These are phyloP conservation scores for Naegleria lovaniensis DNA, from an alignment of 208 protist genomes.

Conservation along the genomic window DNA sequence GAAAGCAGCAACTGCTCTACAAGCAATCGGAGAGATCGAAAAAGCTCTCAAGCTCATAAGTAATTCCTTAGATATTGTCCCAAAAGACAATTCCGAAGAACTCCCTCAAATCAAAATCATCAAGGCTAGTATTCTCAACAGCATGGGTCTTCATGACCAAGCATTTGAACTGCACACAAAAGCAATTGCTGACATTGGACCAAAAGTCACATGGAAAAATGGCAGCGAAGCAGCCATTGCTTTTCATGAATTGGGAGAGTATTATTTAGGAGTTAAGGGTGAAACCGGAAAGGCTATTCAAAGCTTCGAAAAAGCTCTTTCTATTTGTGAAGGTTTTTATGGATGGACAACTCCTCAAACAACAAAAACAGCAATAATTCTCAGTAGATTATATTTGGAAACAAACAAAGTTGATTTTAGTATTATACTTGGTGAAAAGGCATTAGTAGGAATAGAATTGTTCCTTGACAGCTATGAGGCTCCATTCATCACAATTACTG, in stretches of 20 bases:
- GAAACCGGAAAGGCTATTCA: not conserved
- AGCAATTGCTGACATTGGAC: not conserved
- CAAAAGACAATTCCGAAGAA: not conserved
- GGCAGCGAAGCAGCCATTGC: not conserved
- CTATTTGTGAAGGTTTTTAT: slow-evolving; percentile 10
- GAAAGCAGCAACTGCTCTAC: not conserved
- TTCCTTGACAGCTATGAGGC: not conserved
- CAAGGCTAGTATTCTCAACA: not conserved
- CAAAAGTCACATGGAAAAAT: slow-evolving; percentile 2
- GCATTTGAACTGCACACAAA: not conserved
- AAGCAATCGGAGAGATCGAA: not conserved
- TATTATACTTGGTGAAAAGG: slow-evolving; percentile 3
- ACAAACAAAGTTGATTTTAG: not conserved
- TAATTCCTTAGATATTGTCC: not conserved
- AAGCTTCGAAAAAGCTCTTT: not conserved
- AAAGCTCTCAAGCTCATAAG: not conserved
- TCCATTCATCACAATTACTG: not conserved
- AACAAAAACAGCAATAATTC: not conserved
- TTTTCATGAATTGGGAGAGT: not conserved
- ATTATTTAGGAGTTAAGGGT: not conserved
- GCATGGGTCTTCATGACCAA: not conserved
- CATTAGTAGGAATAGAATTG: not conserved
- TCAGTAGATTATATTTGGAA: slow-evolving; percentile 18
- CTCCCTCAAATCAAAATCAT: not conserved
- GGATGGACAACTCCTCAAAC: not conserved